Evolutionary conservation across 805 yeast species (phyloP).

Genomic region (Schwanniomyces polymorphus): DNA sequence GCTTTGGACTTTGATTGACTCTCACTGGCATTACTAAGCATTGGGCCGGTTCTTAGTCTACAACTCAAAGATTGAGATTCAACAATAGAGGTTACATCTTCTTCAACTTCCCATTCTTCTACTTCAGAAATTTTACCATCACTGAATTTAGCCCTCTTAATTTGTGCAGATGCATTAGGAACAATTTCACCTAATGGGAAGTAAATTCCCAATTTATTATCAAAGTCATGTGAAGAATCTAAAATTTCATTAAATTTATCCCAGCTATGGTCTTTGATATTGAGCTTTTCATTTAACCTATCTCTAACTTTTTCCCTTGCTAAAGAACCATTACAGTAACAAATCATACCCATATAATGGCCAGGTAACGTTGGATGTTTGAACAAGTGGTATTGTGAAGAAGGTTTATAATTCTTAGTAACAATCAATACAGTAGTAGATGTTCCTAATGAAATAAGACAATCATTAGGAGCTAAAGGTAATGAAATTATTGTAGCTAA

Average conservation of each 20-base stretch:
- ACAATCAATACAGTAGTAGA: slow-evolving; percentile 86
- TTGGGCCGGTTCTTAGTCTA: slow-evolving; percentile 74
- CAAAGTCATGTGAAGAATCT: slow-evolving; percentile 33
- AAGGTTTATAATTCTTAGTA: slow-evolving; percentile 75
- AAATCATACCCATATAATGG: slow-evolving; percentile 91
- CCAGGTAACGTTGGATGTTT: slow-evolving; percentile 78
- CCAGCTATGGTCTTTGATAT: slow-evolving; percentile 47
- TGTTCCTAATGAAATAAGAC: slow-evolving; percentile 82
- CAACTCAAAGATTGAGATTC: slow-evolving; percentile 88
- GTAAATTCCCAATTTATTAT: slow-evolving; percentile 66
- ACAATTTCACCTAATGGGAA: slow-evolving; percentile 91
- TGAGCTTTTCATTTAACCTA: slow-evolving; percentile 49
- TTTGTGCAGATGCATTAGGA: slow-evolving; percentile 73
- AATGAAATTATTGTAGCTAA: slow-evolving; percentile 83
- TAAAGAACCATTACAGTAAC: slow-evolving; percentile 87
- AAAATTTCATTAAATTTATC: slow-evolving; percentile 57
- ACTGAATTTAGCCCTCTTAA: slow-evolving; percentile 49
- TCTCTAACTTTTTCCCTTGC: slow-evolving; percentile 81
- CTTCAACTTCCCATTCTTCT: slow-evolving; percentile 48
- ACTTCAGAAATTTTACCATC: slow-evolving; percentile 22
- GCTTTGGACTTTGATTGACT: slow-evolving; percentile 5
- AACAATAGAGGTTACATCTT: slow-evolving; percentile 74
- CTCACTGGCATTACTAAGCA: slow-evolving; percentile 44
- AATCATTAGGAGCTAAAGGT: slow-evolving; percentile 74
- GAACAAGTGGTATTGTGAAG: slow-evolving; percentile 81